These are phyloP conservation scores for Vigna unguiculata DNA, from an alignment of 306 rosid genomes.

Conservation along the genomic window DNA sequence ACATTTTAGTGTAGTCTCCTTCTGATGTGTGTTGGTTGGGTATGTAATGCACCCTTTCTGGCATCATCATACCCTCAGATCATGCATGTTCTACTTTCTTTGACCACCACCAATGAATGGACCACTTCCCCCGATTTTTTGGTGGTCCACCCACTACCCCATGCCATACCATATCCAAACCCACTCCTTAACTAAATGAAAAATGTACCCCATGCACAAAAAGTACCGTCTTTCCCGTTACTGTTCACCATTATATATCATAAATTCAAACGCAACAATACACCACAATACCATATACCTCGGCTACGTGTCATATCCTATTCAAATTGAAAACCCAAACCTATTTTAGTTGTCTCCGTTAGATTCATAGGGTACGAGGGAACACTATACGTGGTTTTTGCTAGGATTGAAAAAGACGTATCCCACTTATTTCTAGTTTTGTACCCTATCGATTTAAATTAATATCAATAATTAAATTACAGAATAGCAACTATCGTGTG, in stretches of 20 bases:
- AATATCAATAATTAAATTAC: not conserved
- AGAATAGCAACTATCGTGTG: not conserved
- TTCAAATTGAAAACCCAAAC: conserved; percentile 23
- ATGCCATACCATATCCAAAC: conserved; percentile 32
- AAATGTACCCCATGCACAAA: conserved; percentile 20
- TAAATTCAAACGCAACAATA: conserved; percentile 44
- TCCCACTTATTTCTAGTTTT: not conserved
- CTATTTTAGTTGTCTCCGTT: conserved; percentile 10
- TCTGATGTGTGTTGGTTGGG: not conserved
- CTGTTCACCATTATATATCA: conserved; percentile 27
- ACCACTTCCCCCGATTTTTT: conserved; percentile 42
- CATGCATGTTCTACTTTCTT: conserved; percentile 34
- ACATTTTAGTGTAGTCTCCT: not conserved
- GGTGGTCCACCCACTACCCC: conserved; percentile 40
- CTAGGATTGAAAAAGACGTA: conserved; percentile 38
- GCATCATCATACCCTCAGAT: conserved; percentile 29
- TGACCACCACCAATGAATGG: conserved; percentile 39
- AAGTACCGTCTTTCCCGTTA: conserved; percentile 1
- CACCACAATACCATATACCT: not conserved
- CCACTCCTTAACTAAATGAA: not conserved
- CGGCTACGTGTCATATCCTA: not conserved
- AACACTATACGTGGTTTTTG: conserved; percentile 17
- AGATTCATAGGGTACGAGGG: conserved; percentile 8
- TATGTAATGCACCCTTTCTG: conserved; percentile 17
- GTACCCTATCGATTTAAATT: not conserved